Evolutionary conservation across 2,329 filamentous ascomycete genomes (phyloP), one percentile per base, ranked within the genome.

Genomic region (Elsinoe perseae): DNA sequence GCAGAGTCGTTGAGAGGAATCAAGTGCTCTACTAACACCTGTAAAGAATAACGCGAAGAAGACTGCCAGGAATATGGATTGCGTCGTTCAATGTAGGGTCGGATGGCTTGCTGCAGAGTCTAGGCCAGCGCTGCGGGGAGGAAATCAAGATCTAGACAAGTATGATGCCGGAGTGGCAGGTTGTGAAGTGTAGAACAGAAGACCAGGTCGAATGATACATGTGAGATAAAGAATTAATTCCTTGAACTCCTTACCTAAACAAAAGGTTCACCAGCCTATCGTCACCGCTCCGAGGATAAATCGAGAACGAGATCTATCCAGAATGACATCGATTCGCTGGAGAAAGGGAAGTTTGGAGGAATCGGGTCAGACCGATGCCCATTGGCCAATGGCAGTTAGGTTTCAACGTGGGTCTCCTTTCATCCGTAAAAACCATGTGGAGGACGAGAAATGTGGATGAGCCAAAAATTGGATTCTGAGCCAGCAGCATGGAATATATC

Each of bases 361-460:
- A 52, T 52, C 48, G 48, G 48, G 12, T 16, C 23, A 25, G 36
- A 14, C 16, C 48, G 28, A 52, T 36, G 10, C 32, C 32, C 32
- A 36, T 38, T 25, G 48, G 28, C 48, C 48, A 52, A 52, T 52
- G 48, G 21, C 48, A n/a, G 48, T 14, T 52, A 14, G n/a, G 21
- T 18, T 12, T 38, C 48, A 52, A 52, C 48, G 48, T 52, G 30
- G 48, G 28, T 32, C 48, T 52, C 48, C 48, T n/a, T 52, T 52
- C 48, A 32, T 52, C 48, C 48, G 48, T 34, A 30, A 21, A 25
- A 44, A 38, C 48, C n/a, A 36, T 20, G 48, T 52, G 48, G 28
- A 14, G 48, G 28, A 36, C 21, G 16, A 21, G 40, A 21, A 21
- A 12, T 44, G 40, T 21, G 40, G 40, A 21, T 44, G 21, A 5